phyloP scores from a whole-genome alignment of 176 grass and related monocot genomes.

The Triticum turgidum region DNA sequence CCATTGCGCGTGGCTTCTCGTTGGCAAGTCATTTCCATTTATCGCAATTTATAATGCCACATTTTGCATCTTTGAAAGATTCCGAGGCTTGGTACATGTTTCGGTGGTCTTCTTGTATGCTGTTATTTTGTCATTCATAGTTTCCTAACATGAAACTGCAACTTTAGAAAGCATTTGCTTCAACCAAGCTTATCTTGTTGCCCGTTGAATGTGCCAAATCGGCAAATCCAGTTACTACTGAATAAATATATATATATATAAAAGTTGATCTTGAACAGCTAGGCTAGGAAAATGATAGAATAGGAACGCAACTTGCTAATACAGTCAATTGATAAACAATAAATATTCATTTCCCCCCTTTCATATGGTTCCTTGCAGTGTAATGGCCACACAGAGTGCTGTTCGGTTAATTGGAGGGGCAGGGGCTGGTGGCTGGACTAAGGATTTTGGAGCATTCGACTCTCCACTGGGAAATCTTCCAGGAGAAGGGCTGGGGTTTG shows the following conservation, averaged over 20 bases:
- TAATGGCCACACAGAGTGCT: conserved; percentile 88
- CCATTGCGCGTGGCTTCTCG: not conserved
- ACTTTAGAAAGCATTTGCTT: conserved; percentile 20
- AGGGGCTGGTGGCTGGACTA: conserved; percentile 69
- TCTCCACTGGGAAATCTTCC: conserved; percentile 50
- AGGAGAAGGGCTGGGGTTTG: conserved; percentile 63
- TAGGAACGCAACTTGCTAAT: not conserved
- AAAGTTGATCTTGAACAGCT: not conserved
- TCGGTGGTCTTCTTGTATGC: not conserved
- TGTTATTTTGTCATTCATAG: not conserved
- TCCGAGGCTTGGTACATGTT: not conserved
- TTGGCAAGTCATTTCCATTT: not conserved
- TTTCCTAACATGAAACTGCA: not conserved
- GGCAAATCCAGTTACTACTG: not conserved
- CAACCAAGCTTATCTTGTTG: not conserved
- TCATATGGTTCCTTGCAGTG: conserved; percentile 28
- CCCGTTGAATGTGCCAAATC: not conserved
- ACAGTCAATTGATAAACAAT: not conserved
- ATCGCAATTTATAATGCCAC: not conserved
- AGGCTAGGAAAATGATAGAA: not conserved
- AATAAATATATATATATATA: no score
- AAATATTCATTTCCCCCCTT: not conserved
- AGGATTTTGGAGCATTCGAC: conserved; percentile 42
- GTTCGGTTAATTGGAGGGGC: conserved; percentile 60
- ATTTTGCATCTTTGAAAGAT: not conserved